phyloP scores from a whole-genome alignment of 2,329 filamentous ascomycete species.

The Neofusicoccum parvum region DNA sequence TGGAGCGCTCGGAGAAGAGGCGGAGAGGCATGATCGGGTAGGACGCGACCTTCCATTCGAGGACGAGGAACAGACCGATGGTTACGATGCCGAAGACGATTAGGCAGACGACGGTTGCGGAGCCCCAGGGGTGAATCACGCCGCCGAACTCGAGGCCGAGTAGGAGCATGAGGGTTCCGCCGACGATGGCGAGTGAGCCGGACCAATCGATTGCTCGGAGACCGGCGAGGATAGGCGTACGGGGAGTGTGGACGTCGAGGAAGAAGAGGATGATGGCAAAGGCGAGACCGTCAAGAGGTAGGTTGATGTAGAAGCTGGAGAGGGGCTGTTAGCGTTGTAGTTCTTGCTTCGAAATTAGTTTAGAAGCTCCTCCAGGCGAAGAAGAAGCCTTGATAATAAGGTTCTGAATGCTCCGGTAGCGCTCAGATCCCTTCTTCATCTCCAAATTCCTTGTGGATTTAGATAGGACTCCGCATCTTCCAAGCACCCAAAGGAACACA shows the following conservation, averaged over 20 bases:
- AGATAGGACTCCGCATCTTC: too few species aligned
- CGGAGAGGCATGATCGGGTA: conserved; percentile 78
- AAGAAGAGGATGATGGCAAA: conserved; percentile 63
- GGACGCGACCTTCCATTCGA: conserved; percentile 72
- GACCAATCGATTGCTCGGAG: conserved; percentile 68
- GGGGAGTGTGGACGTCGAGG: conserved; percentile 67
- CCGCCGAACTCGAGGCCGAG: conserved; percentile 86
- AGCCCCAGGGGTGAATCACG: conserved; percentile 72
- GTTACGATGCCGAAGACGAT: conserved; percentile 71
- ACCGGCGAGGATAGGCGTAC: conserved; percentile 63
- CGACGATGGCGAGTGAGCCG: conserved; percentile 68
- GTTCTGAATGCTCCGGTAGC: too few species aligned
- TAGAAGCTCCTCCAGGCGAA: too few species aligned
- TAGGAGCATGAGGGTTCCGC: conserved; percentile 81
- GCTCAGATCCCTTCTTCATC: not conserved
- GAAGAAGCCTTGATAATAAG: too few species aligned
- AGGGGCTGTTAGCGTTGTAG: not conserved
- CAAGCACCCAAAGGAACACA: too few species aligned
- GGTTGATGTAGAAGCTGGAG: conserved; percentile 57
- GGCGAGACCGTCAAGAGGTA: conserved; percentile 62
- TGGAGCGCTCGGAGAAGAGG: conserved; percentile 68
- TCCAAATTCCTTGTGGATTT: too few species aligned
- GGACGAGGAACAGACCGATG: conserved; percentile 67
- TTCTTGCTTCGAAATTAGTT: not conserved
- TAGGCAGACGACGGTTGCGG: conserved; percentile 73